Conservation (phyloP, 2,329 filamentous ascomycete species). For the Coccinonectria pachysandricola region DNA sequence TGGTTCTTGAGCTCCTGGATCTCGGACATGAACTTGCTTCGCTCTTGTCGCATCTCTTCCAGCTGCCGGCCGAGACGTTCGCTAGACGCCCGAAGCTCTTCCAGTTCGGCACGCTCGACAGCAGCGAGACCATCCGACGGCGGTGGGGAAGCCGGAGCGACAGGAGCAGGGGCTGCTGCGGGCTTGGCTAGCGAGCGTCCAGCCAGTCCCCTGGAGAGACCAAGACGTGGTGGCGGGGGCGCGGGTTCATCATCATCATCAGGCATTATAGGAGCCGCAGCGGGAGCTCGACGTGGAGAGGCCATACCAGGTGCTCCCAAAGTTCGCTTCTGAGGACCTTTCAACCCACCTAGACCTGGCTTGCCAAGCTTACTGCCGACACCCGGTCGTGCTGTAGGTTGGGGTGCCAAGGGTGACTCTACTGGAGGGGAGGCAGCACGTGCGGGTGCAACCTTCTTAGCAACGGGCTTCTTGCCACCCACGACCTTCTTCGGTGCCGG, state of each 20-base stretch:
- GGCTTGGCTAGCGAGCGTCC: slow-evolving; percentile 79
- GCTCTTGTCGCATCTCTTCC: slow-evolving; percentile 75
- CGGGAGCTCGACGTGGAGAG: slow-evolving; percentile 44
- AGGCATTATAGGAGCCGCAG: slow-evolving; percentile 37
- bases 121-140: slow-evolving; percentile 57
- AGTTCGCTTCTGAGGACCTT: slow-evolving; percentile 47
- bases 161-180: slow-evolving; percentile 37
- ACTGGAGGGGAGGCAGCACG: slow-evolving; percentile 34
- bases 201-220: slow-evolving; percentile 68
- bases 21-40: slow-evolving; percentile 71
- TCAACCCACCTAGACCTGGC: slow-evolving; percentile 45
- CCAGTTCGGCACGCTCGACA: slow-evolving; percentile 84
- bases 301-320: slow-evolving; percentile 37
- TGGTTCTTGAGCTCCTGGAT: slow-evolving; percentile 93
- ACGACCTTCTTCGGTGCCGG: slow-evolving; percentile 38
- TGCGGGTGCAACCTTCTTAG: slow-evolving; percentile 36
- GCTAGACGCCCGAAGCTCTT: slow-evolving; percentile 76
- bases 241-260: slow-evolving; percentile 49
- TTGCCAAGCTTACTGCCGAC: slow-evolving; percentile 43
- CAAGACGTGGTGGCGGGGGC: slow-evolving; percentile 52
- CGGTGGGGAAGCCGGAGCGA: slow-evolving; percentile 45
- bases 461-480: slow-evolving; percentile 30
- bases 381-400: slow-evolving; percentile 42
- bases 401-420: slow-evolving; percentile 45
- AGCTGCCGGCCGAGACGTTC: slow-evolving; percentile 65